These are phyloP conservation scores for Yarrowia phangngaensis DNA, from an alignment of 805 yeast species.

Conservation along the genomic window DNA sequence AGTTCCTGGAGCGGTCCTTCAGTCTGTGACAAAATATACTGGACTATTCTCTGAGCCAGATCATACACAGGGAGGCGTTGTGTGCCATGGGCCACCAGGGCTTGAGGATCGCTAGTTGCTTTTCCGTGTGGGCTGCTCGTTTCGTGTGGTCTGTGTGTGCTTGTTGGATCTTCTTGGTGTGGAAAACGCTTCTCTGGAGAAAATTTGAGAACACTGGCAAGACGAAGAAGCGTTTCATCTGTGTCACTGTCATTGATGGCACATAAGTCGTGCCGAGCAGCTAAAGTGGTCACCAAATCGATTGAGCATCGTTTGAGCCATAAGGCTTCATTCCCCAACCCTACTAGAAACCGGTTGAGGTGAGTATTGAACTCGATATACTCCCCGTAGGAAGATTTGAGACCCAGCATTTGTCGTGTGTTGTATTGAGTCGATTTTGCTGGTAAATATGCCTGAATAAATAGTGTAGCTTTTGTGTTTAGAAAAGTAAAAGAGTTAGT, in stretches of 20 bases:
- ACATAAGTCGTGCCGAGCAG: conserved; percentile 2
- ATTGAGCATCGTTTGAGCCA: conserved; percentile 20
- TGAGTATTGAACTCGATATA: conserved; percentile 5
- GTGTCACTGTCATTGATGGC: conserved; percentile 7
- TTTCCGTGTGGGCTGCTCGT: neutral
- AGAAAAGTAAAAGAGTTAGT: neutral
- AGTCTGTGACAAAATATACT: neutral
- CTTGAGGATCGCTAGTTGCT: too few relatives aligned
- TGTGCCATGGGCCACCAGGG: neutral
- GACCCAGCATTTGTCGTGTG: conserved; percentile 2
- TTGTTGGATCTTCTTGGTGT: too few relatives aligned
- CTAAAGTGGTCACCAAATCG: neutral
- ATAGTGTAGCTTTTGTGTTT: neutral
- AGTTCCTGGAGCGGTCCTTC: conserved; percentile 2
- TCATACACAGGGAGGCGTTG: neutral
- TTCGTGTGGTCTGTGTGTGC: too few relatives aligned
- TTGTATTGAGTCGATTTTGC: neutral
- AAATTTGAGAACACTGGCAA: conserved; percentile 7
- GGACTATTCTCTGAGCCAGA: neutral
- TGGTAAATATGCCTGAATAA: neutral
- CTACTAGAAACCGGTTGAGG: conserved; percentile 1
- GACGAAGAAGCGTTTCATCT: conserved; percentile 11
- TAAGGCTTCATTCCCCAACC: conserved; percentile 8
- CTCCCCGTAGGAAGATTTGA: conserved; percentile 13
- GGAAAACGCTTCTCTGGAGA: too few relatives aligned